Evolutionary conservation across 1,284 basidiomycete species (phyloP), one percentile per base, ranked within the genome.

Genomic region (Tremellales sp.): DNA sequence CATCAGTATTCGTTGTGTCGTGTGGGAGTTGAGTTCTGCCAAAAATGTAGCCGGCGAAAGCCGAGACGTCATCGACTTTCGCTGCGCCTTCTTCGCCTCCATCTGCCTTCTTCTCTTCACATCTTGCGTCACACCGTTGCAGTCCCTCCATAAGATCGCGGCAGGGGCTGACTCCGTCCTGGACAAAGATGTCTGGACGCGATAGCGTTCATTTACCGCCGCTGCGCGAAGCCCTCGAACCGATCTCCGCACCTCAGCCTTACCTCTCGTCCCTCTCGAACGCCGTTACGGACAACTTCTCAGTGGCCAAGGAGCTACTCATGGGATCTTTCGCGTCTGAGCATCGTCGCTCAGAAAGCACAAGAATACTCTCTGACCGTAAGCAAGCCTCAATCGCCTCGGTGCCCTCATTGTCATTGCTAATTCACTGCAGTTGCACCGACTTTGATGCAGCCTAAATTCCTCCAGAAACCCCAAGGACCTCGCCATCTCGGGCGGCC

Each of bases 361-460:
- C 71, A 27, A 64, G 65, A 27, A 72, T 72, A 15, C 51, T 75
- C 24, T 64, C 65, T n/a, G 73, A 75, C 40, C 57, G 73, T 73
- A 49, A 65, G 73, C 65, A 22, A 6, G 12, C 15, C 17, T 39
- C 42, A n/a, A n/a, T n/a, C n/a, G n/a, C n/a, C n/a, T n/a, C n/a
- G n/a, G n/a, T n/a, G n/a, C n/a, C n/a, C n/a, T n/a, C n/a, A n/a
- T n/a, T n/a, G n/a, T n/a, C n/a, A n/a, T n/a, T 44, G 11, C 22
- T 21, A 17, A 22, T n/a, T 26, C 12, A 22, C n/a, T n/a, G 11
- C 67, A 93, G 89, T 93, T 65, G 88, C 89, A 4, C 89, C 89
- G 11, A 83, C 84, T 52, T 85, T 93, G 62, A 90, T 93, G 89
- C 89, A 89, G 3, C 86, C 88, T 21, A 79, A 82, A 55, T 85